Base-by-base conservation (phyloP, 345 rosid species). In the Eucalyptus marginata region DNA sequence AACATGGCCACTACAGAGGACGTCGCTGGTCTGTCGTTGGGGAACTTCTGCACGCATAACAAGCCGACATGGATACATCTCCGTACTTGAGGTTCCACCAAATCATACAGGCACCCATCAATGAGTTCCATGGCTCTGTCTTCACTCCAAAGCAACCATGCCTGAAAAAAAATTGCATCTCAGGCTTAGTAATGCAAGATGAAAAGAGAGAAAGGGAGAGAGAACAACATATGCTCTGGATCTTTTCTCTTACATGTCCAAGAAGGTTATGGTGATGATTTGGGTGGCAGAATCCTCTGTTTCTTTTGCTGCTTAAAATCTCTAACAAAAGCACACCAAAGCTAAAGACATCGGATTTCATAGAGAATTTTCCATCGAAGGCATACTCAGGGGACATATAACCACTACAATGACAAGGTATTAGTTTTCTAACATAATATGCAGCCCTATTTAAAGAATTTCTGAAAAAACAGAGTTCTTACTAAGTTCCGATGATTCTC, bases 221-320 rank as follows among this genome's bases (percentile, higher is more conserved):
- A 58, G 64, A 58, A 58, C 29, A 58, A 58, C 13, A 4, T 10
- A 24, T 58, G 64, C 27, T 58, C 6, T 58, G 29, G 64, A 58
- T 24, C 64, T 58, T 25, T 58, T 58, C 13, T 58, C 64, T 4
- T 58, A 58, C 64, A 8, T 58, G 64, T 58, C 5, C 62, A 25
- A 91, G 90, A 89, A 90, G 89, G 64, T 84, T 88, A 83, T 79
- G 89, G 54, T 88, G 84, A 46, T 81, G 89, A 83, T 91, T 88
- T 24, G 89, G 51, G 18, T 90, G 91, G 87, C 92, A 64, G 89
- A 93, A 94, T 36, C 95, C 91, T 66, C 89, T 94, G 81, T 92
- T 94, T 87, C 91, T 93, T 87, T 90, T 91, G 62, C 96, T 93
- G 58, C 92, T 93, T 31, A 93, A n/a, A 7, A 93, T 92, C 92